Base-by-base conservation (phyloP, 176 grass and related monocot species). In the Carex kokanica region DNA sequence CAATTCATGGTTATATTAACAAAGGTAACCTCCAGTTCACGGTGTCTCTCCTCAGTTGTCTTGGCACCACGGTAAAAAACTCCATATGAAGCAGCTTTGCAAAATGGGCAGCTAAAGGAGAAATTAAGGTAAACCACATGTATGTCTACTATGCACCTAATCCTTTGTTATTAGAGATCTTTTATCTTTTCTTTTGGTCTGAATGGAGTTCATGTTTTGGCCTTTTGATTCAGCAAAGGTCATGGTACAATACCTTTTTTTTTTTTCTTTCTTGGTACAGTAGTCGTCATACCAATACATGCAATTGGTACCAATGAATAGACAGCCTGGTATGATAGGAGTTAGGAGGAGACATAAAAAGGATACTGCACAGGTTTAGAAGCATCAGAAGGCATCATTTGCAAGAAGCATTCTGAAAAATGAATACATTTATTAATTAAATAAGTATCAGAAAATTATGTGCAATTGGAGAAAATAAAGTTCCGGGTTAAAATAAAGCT, bases 351-450 rank as follows among this genome's bases (percentile, higher is more conserved):
- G 9, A n/a, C 13, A 11, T 61, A 51, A 45, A 23, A 36, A 92
- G 94, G 92, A 92, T 97, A 97, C 94, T 89, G 85, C 40, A 94
- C 92, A 59, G 53, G 78, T 79, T 74, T 68, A 23, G 90, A 81
- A 55, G 72, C 25, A 36, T 88, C 85, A 2, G 87, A 92, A 24
- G 90, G 94, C 85, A 89, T 89, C 85, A 97, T 84, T 77, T 94
- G 92, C 82, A 97, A 86, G 81, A 97, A 97, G 85, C 94, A 97
- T 84, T 97, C 94, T 94, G 88, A 84, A 86, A 14, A 1, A 27
- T 16, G 54, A 80, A 55, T 0, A 51, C 56, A 88, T 38, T 6
- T 6, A 38, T 38, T 18, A 60, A 55, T 29, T 13, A 14, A 6
- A 71, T 14, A 1, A 57, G 29, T 57, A 15, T 83, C 1, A 38